Base-by-base conservation (phyloP, 345 rosid genomes). In the Populus ilicifolia region DNA sequence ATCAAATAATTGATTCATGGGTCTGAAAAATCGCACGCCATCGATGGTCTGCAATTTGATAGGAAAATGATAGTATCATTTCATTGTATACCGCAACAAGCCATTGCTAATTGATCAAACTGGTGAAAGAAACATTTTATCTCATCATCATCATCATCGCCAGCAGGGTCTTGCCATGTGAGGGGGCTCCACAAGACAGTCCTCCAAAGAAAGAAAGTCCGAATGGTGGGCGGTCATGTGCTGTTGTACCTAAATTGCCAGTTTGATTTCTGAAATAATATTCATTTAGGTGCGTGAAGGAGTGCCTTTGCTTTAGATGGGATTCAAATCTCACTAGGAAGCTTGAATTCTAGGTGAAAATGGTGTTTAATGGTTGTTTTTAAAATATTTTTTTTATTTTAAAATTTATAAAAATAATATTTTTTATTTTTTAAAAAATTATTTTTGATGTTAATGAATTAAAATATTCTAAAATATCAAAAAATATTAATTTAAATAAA, bases 221-320 rank as follows among this genome's bases (percentile, higher is more conserved):
- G 33, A 74, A 43, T 67, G 84, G 86, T 80, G 62, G 79, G 71
- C 25, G 35, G 85, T 84, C 84, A 82, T 73, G 18, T 73, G 84
- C 80, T 78, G 76, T 71, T 84, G 83, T 74, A 84, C 89, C 89
- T 84, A 83, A 82, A 80, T 56, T 67, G 65, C 67, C 79, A 14
- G 43, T 71, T 38, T 77, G 71, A 76, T 73, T 70, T 79, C 75
- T 81, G 50, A 76, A 71, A 70, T 61, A 56, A 21, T 20, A 8
- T 71, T 30, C 23, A 71, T 4, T 52, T 52, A 52, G 59, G 59
- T 52, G 59, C 11, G 6, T 0, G 23, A 52, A 9, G 62, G 21
- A 11, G 0, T 18, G 8, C 18, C 48, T 41, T 23, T 43, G 68
- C 64, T 70, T 75, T 69, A 38, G 50, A 39, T 36, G n/a, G 39